Percentiles rank a stretch among this genome's conserved stretches.
Conservation (phyloP, 495 filamentous ascomycete genomes). For the Podospora comata region DNA sequence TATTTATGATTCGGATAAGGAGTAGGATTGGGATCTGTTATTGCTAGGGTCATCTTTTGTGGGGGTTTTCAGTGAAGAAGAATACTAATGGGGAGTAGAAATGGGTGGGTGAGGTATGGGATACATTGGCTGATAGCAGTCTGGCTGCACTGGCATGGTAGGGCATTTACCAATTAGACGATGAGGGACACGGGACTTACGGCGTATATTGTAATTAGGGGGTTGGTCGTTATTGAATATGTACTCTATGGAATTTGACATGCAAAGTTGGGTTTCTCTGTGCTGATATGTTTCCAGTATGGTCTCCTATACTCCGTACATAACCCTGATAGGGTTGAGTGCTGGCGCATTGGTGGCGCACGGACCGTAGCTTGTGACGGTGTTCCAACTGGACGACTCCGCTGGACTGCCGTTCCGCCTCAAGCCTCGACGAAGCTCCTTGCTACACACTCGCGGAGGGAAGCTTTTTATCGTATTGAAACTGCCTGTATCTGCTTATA, state of each 20-base stretch:
- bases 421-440: neutral
- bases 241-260: no score
- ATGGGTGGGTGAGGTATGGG: neutral
- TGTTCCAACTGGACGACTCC: neutral
- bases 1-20: conserved; percentile 47
- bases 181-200: neutral
- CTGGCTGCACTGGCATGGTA: neutral
- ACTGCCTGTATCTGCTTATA: neutral
- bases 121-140: neutral
- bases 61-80: no score
- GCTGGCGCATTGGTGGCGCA: neutral
- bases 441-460: neutral
- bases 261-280: no score
- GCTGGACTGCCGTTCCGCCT: neutral
- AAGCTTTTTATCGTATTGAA: neutral
- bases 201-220: no score
- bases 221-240: no score
- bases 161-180: neutral
- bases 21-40: conserved; percentile 19
- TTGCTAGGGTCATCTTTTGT: no score
- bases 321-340: neutral
- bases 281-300: no score
- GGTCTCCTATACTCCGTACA: no score
- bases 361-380: neutral
- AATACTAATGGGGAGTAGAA: neutral